Base-by-base conservation (phyloP, 805 yeast genomes). In the Metschnikowia peoriensis region DNA sequence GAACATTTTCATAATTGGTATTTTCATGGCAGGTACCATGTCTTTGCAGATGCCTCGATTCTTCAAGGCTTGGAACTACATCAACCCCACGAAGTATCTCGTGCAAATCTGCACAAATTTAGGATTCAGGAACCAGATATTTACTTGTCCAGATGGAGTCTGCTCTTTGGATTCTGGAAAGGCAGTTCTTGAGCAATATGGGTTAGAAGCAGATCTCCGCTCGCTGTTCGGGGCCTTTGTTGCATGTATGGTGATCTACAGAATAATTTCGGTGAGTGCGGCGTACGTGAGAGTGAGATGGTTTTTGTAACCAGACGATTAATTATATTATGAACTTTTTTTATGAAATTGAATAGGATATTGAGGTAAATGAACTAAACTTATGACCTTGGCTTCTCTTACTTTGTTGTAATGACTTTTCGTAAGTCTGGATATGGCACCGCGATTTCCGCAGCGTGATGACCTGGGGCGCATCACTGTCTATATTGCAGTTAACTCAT, bases 1-100 rank as follows among this genome's bases (percentile, higher is more conserved):
- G 0, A 77, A 83, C 8, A 65, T 87, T 29, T 70, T 88, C 48
- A 81, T 89, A 2, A 70, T 89, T 46, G 94, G 93, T 6, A 81
- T 87, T 6, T 82, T 87, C 59, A 87, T 90, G 94, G 88, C 89
- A 1, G 97, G 97, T 4, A 72, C 91, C 10, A 77, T 90, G 84
- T 86, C 96, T 0, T 71, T 89, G 60, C 75, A 84, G n/a, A 81
- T 89, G 86, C 87, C 86, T 28, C 70, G 69, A 1, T 83, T 90
- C 45, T 75, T 89, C 62, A 76, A 76, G 56, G 96, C 84, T 0
- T 68, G 88, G 63, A 89, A 89, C 66, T 90, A 83, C 68, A 60
- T 87, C n/a, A 85, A 85, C 48, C 97, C 97, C 3, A 66, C 87
- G 57, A 86, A 86, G 61, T 90, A 87, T 63, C 85, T 84, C 1